Evolutionary conservation across 2,329 filamentous ascomycete genomes (phyloP).

Genomic region (Leptographium radiaticola): DNA sequence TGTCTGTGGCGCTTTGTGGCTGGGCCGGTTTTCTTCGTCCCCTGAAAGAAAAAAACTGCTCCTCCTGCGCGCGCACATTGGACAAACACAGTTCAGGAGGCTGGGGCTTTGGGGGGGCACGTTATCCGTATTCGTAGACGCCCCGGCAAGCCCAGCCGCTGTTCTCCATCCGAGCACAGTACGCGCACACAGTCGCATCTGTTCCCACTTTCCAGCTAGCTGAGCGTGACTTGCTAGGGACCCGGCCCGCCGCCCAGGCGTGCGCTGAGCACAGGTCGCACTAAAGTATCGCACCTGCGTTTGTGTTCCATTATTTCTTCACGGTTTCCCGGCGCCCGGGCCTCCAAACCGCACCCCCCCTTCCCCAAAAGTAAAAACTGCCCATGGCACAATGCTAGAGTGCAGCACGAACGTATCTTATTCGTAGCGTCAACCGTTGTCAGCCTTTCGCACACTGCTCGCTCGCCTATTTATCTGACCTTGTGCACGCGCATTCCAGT

Average conservation of each 20-base stretch:
- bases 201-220: background rate
- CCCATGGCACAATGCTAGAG: no score
- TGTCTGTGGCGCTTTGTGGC: no score
- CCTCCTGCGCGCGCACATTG: no score
- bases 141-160: background rate
- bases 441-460: background rate
- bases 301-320: background rate
- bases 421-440: background rate
- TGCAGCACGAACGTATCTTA: no score
- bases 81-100: no score
- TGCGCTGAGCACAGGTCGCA: background rate
- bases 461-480: no score
- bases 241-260: background rate
- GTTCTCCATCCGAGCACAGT: slow-evolving; percentile 1
- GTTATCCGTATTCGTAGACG: no score
- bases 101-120: no score
- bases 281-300: background rate
- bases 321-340: background rate
- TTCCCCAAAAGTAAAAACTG: no score
- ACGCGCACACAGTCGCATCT: slow-evolving; percentile 6
- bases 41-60: no score
- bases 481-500: no score
- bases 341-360: background rate
- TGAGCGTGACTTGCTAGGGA: background rate
- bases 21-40: no score